phyloP scores from a whole-genome alignment of 2,329 filamentous ascomycete species.

The Sporothrix luriei region DNA sequence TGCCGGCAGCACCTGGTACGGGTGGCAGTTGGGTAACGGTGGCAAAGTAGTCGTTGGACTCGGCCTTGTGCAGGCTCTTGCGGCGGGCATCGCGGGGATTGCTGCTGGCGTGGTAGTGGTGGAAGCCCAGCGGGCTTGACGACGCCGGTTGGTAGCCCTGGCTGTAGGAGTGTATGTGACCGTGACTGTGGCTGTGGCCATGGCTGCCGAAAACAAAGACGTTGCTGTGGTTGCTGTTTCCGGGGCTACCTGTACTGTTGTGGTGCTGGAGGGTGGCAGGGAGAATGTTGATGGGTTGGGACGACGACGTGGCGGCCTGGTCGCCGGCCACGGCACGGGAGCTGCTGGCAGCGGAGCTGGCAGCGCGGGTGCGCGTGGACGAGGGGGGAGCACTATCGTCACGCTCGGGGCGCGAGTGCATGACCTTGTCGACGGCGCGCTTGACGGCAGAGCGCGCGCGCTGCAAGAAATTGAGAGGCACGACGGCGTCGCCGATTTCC shows the following conservation, averaged over 20 bases:
- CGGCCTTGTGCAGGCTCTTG: conserved; percentile 56
- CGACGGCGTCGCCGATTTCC: conserved; percentile 87
- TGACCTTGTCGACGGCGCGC: conserved; percentile 66
- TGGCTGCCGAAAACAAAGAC: neutral
- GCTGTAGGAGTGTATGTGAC: conserved; percentile 31
- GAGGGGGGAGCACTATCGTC: conserved; percentile 49
- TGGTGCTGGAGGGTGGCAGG: conserved; percentile 38
- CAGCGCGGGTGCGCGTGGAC: conserved; percentile 55
- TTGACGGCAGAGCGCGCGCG: conserved; percentile 78
- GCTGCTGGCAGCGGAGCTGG: conserved; percentile 63
- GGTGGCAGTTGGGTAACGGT: conserved; percentile 50
- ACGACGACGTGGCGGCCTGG: conserved; percentile 35
- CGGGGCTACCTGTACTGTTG: conserved; percentile 18
- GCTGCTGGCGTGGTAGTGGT: conserved; percentile 44
- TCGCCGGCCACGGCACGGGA: conserved; percentile 59
- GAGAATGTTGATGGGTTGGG: conserved; percentile 49
- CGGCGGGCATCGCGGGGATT: conserved; percentile 54
- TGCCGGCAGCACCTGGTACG: neutral
- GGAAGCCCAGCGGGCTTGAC: conserved; percentile 49
- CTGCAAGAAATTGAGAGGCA: conserved; percentile 84
- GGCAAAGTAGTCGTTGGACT: conserved; percentile 61
- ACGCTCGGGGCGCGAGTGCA: conserved; percentile 62
- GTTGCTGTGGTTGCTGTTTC: neutral
- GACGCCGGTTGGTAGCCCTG: conserved; percentile 23
- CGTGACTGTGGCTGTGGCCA: conserved; percentile 27